A percentile compares a stretch with the other conserved stretches of the same genome.
These are phyloP conservation scores for Neoboletus magnificus DNA, from an alignment of 768 basidiomycete genomes.

Conservation along the genomic window DNA sequence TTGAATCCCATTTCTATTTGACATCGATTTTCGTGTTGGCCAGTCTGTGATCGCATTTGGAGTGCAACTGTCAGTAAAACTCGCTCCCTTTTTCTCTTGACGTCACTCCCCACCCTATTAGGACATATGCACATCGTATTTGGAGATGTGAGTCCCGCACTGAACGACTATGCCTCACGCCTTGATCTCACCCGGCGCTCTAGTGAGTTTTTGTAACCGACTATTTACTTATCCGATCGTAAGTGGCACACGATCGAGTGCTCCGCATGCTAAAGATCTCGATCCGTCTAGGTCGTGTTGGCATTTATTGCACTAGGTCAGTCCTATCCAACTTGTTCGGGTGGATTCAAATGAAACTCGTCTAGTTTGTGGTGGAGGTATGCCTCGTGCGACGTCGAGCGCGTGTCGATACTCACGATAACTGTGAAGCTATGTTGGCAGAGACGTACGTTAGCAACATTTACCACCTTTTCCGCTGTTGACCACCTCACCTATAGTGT, in stretches of 20 bases:
- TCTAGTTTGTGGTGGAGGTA: slow-evolving; percentile 31
- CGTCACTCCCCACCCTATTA: slow-evolving; percentile 9
- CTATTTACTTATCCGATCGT: slow-evolving; percentile 33
- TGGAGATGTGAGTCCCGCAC: slow-evolving; percentile 32
- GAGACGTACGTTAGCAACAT: slow-evolving; percentile 25
- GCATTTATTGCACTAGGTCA: slow-evolving; percentile 30
- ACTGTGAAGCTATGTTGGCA: slow-evolving; percentile 27
- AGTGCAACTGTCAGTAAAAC: slow-evolving; percentile 32
- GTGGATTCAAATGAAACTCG: not conserved
- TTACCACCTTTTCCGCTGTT: not conserved
- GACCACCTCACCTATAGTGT: slow-evolving; percentile 13
- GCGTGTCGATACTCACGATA: not conserved
- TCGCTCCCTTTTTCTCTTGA: not conserved
- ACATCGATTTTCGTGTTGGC: not conserved
- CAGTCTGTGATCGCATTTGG: slow-evolving; percentile 35
- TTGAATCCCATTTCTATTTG: not conserved
- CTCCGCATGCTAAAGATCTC: not conserved
- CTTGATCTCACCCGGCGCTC: not conserved
- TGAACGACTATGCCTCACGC: not conserved
- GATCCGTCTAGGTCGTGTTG: slow-evolving; percentile 20
- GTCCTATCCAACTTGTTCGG: not conserved
- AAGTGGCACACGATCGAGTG: slow-evolving; percentile 8
- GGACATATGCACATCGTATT: slow-evolving; percentile 37
- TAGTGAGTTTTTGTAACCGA: slow-evolving; percentile 33
- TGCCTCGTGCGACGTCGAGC: not conserved